Conservation (phyloP, 768 basidiomycete genomes). For the Pisolithus microcarpus region DNA sequence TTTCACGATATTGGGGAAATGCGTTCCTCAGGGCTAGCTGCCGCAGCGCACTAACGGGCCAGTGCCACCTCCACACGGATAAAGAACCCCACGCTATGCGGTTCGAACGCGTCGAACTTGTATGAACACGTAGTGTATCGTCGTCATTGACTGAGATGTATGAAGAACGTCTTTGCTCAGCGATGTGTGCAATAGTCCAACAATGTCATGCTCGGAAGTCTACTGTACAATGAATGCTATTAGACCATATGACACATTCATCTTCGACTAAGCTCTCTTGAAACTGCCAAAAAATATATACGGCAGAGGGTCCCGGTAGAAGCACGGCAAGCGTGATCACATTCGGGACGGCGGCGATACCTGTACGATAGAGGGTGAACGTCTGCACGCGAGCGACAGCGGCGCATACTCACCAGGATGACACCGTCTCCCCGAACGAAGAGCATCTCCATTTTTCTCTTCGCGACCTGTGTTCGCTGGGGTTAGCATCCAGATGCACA, state of each 20-base stretch:
- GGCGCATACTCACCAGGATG: slow-evolving; percentile 61
- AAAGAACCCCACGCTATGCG: not conserved
- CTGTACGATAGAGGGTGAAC: slow-evolving; percentile 31
- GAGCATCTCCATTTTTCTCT: slow-evolving; percentile 94
- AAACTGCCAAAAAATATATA: slow-evolving; percentile 30
- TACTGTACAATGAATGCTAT: slow-evolving; percentile 4
- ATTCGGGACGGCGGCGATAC: slow-evolving; percentile 77
- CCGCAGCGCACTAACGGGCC: not conserved
- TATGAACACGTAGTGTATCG: not conserved
- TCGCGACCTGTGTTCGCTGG: slow-evolving; percentile 57
- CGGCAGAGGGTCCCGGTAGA: slow-evolving; percentile 13
- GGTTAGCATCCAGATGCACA: not conserved
- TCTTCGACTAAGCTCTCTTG: not conserved
- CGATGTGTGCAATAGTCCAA: not conserved
- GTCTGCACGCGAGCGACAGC: not conserved
- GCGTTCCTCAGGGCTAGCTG: slow-evolving; percentile 1
- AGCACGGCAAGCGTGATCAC: slow-evolving; percentile 25
- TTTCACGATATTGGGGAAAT: not conserved
- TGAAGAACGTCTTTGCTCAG: not conserved
- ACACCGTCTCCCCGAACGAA: slow-evolving; percentile 98
- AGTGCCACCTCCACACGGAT: not conserved
- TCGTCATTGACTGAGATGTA: not conserved
- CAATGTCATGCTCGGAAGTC: not conserved
- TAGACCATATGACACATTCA: not conserved
- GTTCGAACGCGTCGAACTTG: not conserved